Evolutionary conservation across 495 filamentous ascomycete species (phyloP), one percentile per base, ranked within the genome.

Genomic region (Aspergillus sclerotiicarbonarius): DNA sequence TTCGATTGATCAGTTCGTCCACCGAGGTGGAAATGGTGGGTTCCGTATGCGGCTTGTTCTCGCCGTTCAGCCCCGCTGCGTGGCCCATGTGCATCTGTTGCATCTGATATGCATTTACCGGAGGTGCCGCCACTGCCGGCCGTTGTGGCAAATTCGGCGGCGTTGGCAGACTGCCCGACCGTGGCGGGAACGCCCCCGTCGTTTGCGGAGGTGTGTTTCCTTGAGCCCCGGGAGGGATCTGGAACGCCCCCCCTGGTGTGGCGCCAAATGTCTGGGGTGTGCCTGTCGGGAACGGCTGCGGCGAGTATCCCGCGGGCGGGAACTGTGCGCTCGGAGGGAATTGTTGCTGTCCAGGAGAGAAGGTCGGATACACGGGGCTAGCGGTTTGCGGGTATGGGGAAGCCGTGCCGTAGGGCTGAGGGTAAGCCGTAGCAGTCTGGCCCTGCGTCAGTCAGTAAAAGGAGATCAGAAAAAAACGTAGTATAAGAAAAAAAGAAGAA

Each of bases 1-100:
- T 56, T 53, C 73, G 63, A 56, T 73, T 77, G 57, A 87, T 80
- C 43, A 88, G 76, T 54, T 88, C 85, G 63, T 90, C 87, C 29
- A 86, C 77, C 8, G 86, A 82, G 18, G 79, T 76, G 15, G 79
- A 72, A 65, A 80, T 54, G 32, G 65, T 54, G 31, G 54, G 55
- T 1, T 67, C 33, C 71, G 58, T 71, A 43, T 71, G 67, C 52
- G 73, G 75, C 51, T 75, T 76, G n/a, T 75, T 62, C 29, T 66
- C 63, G 43, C 70, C 68, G 4, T 76, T 68, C 8, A 58, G 54
- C 15, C 60, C 59, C 46, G 62, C 51, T 70, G 78, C 76, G 44
- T 81, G 76, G 31, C 84, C 84, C 75, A 82, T 78, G 65, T 89
- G 86, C 76, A 87, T 78, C 65, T 83, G 80, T 56, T 84, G 82